Evolutionary conservation across 805 yeast genomes (phyloP).

Genomic region (Yarrowia keelungensis): DNA sequence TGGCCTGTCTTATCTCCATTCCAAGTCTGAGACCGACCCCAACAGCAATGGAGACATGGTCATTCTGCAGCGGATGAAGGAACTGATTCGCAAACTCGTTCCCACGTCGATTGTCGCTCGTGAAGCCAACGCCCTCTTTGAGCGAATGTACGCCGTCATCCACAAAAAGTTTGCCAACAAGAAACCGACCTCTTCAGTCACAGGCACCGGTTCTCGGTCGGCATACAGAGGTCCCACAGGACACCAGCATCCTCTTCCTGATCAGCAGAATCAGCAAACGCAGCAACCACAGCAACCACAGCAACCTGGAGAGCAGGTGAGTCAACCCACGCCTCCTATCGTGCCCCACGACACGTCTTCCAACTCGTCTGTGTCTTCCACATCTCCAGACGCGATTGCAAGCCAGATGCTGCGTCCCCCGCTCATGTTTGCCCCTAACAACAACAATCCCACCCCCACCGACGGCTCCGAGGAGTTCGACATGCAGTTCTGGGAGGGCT

Average conservation of each 20-base stretch:
- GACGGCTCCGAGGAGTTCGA: conserved; percentile 36
- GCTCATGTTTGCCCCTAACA: conserved; percentile 21
- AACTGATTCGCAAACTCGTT: conserved; percentile 9
- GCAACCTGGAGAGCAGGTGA: background rate
- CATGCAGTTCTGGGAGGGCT: conserved; percentile 37
- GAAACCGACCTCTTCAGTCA: background rate
- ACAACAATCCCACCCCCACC: conserved; percentile 7
- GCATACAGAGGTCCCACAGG: conserved; percentile 3
- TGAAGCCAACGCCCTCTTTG: conserved; percentile 24
- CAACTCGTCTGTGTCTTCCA: conserved; percentile 4
- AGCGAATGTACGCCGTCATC: conserved; percentile 22
- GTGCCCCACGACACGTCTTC: conserved; percentile 2
- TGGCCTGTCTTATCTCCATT: conserved; percentile 28
- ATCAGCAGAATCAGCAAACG: background rate
- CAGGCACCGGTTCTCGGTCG: background rate
- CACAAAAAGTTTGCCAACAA: conserved; percentile 35
- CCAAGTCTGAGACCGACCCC: conserved; percentile 27
- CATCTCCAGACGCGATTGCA: conserved; percentile 7
- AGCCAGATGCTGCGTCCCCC: conserved; percentile 30
- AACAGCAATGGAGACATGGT: conserved; percentile 31
- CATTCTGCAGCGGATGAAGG: conserved; percentile 28
- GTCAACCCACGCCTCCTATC: conserved; percentile 2
- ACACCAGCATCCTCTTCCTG: conserved; percentile 3
- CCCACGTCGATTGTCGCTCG: conserved; percentile 32
- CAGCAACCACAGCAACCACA: background rate